A percentile compares a stretch with the other conserved stretches of the same genome.
Conservation (phyloP, 2,329 filamentous ascomycete genomes). For the Epichloe festucae region DNA sequence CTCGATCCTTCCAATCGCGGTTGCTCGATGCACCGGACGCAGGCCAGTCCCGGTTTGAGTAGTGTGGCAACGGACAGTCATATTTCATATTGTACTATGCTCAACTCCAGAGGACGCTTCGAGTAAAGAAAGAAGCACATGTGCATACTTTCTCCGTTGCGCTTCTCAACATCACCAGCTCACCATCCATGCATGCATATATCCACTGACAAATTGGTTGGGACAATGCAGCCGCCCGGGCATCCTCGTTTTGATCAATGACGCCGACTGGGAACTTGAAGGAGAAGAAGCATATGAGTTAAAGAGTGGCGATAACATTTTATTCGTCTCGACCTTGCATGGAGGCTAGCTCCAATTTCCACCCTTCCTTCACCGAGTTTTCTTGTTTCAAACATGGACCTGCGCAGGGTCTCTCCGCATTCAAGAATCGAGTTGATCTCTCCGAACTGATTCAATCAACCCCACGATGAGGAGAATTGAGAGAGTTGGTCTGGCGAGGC, state of each 20-base stretch:
- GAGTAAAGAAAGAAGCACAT: neutral
- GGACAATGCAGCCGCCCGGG: constrained; percentile 60
- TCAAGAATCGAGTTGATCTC: neutral
- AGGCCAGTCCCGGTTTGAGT: neutral
- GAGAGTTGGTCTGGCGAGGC: neutral
- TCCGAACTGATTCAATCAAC: neutral
- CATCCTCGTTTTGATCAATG: constrained; percentile 92
- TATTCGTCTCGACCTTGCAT: constrained; percentile 94
- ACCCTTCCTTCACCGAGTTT: neutral
- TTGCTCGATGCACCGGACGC: neutral
- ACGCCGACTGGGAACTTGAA: constrained; percentile 96
- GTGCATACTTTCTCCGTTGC: neutral
- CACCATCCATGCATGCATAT: too few species aligned
- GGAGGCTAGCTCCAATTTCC: constrained; percentile 49
- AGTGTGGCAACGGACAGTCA: neutral
- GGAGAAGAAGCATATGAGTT: constrained; percentile 85
- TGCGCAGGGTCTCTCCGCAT: neutral
- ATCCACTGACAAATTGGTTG: constrained; percentile 11
- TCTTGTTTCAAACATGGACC: neutral
- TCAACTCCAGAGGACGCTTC: neutral
- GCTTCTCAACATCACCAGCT: neutral
- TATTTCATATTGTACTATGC: neutral
- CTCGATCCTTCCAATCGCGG: neutral
- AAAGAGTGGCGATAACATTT: constrained; percentile 68
- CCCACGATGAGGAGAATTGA: neutral